Percentiles rank a stretch among this genome's conserved stretches.
Evolutionary conservation across 2,329 filamentous ascomycete species (phyloP).

Genomic region (Cercospora sojina): DNA sequence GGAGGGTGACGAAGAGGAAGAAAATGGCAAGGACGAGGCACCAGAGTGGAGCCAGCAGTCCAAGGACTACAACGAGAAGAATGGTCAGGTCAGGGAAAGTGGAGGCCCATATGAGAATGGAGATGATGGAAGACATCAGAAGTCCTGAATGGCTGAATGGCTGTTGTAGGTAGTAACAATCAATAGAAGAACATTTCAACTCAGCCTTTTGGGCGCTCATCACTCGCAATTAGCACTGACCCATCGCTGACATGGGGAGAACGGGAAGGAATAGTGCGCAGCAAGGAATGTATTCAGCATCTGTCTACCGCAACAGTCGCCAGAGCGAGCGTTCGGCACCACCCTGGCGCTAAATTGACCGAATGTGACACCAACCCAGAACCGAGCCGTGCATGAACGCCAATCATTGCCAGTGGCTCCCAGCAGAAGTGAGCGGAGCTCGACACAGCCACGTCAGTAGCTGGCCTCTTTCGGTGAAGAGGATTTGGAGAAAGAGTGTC

Average conservation of each 20-base stretch:
- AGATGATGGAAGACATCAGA: conserved; percentile 40
- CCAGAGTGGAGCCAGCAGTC: conserved; percentile 59
- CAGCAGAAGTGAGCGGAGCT: conserved; percentile 14
- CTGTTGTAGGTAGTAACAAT: neutral
- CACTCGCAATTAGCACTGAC: neutral
- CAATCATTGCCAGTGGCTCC: conserved; percentile 7
- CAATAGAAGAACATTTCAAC: neutral
- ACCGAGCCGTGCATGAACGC: neutral
- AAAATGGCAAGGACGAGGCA: conserved; percentile 60
- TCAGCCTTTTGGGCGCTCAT: neutral
- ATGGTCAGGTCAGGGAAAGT: conserved; percentile 53
- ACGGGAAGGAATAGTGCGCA: too few species aligned
- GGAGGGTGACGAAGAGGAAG: conserved; percentile 62
- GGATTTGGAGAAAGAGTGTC: conserved; percentile 15
- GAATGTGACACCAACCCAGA: neutral
- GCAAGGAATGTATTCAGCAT: neutral
- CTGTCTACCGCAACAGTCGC: neutral
- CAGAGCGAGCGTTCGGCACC: neutral
- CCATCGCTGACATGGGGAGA: too few species aligned
- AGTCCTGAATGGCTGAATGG: conserved; percentile 19
- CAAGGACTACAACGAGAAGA: conserved; percentile 59
- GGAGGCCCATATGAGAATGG: conserved; percentile 40
- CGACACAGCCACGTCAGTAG: conserved; percentile 18
- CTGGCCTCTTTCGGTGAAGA: conserved; percentile 18
- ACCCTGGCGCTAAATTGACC: neutral